A percentile compares a stretch with the other conserved stretches of the same genome.
phyloP scores from a whole-genome alignment of 306 rosid genomes.

The Cicer chorassanicum region DNA sequence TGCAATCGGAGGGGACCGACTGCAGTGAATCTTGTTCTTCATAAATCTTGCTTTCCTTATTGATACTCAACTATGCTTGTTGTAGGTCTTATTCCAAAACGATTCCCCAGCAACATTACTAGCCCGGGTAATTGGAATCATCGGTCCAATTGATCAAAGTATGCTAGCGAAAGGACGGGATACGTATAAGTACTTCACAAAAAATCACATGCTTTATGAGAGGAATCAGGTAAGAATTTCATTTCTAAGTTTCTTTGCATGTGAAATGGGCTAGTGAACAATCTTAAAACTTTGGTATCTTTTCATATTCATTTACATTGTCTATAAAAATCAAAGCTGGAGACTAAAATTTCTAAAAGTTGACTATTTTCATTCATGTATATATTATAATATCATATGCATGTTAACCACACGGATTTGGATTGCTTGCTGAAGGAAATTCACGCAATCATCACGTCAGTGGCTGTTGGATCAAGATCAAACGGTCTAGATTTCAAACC shows the following conservation, averaged over 20 bases:
- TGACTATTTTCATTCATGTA: neutral
- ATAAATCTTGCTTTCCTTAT: slow-evolving; percentile 17
- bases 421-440: too few species aligned
- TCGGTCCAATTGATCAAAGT: slow-evolving; percentile 80
- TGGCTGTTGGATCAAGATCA: too few species aligned
- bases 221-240: slow-evolving; percentile 80
- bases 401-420: neutral
- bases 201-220: slow-evolving; percentile 98
- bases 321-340: neutral
- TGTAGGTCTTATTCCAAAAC: slow-evolving; percentile 93
- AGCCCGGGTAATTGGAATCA: slow-evolving; percentile 90
- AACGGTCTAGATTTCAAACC: too few species aligned
- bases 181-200: slow-evolving; percentile 86
- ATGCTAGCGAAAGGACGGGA: slow-evolving; percentile 96
- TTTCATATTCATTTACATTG: slow-evolving; percentile 11
- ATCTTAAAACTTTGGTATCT: slow-evolving; percentile 18
- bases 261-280: neutral
- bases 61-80: slow-evolving; percentile 41
- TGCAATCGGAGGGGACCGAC: too few species aligned
- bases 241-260: slow-evolving; percentile 23
- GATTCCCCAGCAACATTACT: slow-evolving; percentile 97
- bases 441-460: too few species aligned
- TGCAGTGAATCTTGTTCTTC: too few species aligned
- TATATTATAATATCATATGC: neutral
- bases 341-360: neutral